Percentiles rank a stretch among this genome's conserved stretches.
Evolutionary conservation across 176 grass and related monocot species (phyloP).

Genomic region (Aegilops bicornis): DNA sequence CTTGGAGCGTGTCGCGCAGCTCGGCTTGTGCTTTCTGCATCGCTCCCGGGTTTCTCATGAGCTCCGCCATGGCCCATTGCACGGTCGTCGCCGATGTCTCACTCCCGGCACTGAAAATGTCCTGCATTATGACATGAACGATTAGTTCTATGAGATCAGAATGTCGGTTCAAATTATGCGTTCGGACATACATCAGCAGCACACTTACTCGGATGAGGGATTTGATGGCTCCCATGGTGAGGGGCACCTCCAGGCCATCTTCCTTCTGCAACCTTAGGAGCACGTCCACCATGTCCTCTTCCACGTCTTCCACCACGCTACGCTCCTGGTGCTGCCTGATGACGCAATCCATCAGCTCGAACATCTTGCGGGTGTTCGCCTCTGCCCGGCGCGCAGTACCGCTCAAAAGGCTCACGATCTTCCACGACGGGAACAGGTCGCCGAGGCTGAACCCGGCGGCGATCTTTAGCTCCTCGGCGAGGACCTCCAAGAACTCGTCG

Average conservation of each 20-base stretch:
- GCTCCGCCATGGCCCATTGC: slow-evolving; percentile 34
- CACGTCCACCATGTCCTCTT: slow-evolving; percentile 27
- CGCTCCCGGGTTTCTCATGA: neutral
- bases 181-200: neutral
- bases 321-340: slow-evolving; percentile 29
- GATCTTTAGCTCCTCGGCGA: neutral
- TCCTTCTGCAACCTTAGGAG: slow-evolving; percentile 29
- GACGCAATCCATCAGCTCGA: slow-evolving; percentile 29
- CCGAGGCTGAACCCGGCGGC: neutral
- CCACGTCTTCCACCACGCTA: neutral
- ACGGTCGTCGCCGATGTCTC: slow-evolving; percentile 22
- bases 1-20: slow-evolving; percentile 11
- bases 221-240: slow-evolving; percentile 29
- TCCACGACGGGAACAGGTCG: slow-evolving; percentile 9
- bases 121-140: neutral
- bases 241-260: neutral
- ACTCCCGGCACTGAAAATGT: slow-evolving; percentile 38
- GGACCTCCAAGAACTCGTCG: neutral
- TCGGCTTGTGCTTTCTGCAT: slow-evolving; percentile 43
- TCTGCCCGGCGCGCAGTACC: neutral
- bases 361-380: neutral
- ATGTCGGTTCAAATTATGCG: neutral
- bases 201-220: slow-evolving; percentile 13
- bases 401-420: neutral
- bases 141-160: neutral